Base-by-base conservation (phyloP, 2,329 filamentous ascomycete species). In the Fusarium citri region DNA sequence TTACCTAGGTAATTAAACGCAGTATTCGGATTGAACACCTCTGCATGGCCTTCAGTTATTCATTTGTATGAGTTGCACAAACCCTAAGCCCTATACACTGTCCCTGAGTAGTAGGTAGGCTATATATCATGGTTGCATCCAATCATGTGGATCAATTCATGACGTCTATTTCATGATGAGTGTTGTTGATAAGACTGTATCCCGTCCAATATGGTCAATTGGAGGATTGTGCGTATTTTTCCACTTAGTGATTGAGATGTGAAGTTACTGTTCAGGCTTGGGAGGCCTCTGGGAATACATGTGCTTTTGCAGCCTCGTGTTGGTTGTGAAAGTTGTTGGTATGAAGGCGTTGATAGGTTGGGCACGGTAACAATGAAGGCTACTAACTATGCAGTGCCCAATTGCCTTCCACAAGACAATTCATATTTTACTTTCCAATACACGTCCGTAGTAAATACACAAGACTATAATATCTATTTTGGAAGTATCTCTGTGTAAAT, bases 361-460 rank as follows among this genome's bases (percentile, higher is more conserved):
- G n/a, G n/a, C n/a, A n/a, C n/a, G n/a, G n/a, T n/a, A n/a, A n/a
- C n/a, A n/a, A n/a, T n/a, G n/a, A n/a, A n/a, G n/a, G n/a, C n/a
- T n/a, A n/a, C n/a, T n/a, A n/a, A n/a, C n/a, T n/a, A n/a, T 37
- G 1, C 34, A 6, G 6, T 11, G 18, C 18, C 34, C n/a, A 4
- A 12, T 7, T 12, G 3, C 34, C 10, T 37, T 6, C 6, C 10
- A n/a, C 10, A 6, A n/a, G 6, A 37, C 12, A 18, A n/a, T 37
- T 18, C 5, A n/a, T n/a, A 11, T 12, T 10, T 1, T 12, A 7
- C 7, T n/a, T 4, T 37, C 18, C 10, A 10, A n/a, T 37, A n/a
- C 34, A 7, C 4, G 18, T n/a, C 10, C n/a, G 3, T n/a, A 37
- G 3, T 4, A n/a, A n/a, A 12, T n/a, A n/a, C n/a, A n/a, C n/a